phyloP scores from a whole-genome alignment of 2,329 filamentous ascomycete genomes.

The Aspergillus sp. region DNA sequence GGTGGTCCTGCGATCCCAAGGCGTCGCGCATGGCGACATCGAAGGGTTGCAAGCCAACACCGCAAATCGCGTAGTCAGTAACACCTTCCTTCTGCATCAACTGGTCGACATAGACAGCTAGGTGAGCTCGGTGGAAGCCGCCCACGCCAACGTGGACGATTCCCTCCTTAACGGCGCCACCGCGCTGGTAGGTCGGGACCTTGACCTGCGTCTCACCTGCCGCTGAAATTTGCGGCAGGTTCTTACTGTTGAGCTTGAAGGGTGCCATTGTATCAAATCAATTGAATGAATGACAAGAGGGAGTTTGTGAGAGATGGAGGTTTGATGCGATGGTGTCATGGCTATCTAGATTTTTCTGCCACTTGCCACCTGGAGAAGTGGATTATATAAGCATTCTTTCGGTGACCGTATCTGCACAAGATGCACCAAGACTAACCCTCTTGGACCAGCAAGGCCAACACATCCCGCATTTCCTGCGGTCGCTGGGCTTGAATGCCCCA shows the following conservation, averaged over 20 bases:
- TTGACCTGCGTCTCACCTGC: slow-evolving; percentile 22
- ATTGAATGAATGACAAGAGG: not conserved
- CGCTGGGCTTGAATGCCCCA: too few species aligned
- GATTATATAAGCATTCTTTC: too few species aligned
- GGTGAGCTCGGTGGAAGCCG: slow-evolving; percentile 48
- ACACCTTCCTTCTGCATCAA: slow-evolving; percentile 42
- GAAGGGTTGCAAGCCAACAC: slow-evolving; percentile 45
- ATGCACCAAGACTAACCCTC: too few species aligned
- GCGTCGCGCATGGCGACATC: slow-evolving; percentile 47
- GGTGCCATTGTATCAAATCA: slow-evolving; percentile 18
- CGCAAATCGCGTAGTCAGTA: slow-evolving; percentile 45
- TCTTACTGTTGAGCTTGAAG: slow-evolving; percentile 35
- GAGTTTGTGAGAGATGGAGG: too few species aligned
- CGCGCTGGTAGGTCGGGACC: slow-evolving; percentile 40
- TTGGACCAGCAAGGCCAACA: too few species aligned
- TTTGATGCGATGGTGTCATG: too few species aligned
- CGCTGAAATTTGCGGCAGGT: slow-evolving; percentile 30
- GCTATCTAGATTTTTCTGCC: too few species aligned
- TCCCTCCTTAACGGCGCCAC: slow-evolving; percentile 42
- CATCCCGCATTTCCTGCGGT: too few species aligned
- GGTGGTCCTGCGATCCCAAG: slow-evolving; percentile 41
- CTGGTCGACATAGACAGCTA: slow-evolving; percentile 46
- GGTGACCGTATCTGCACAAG: too few species aligned
- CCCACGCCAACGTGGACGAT: slow-evolving; percentile 50
- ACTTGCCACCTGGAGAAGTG: too few species aligned